Base-by-base conservation (phyloP, 768 basidiomycete species). In the Imleria badia region DNA sequence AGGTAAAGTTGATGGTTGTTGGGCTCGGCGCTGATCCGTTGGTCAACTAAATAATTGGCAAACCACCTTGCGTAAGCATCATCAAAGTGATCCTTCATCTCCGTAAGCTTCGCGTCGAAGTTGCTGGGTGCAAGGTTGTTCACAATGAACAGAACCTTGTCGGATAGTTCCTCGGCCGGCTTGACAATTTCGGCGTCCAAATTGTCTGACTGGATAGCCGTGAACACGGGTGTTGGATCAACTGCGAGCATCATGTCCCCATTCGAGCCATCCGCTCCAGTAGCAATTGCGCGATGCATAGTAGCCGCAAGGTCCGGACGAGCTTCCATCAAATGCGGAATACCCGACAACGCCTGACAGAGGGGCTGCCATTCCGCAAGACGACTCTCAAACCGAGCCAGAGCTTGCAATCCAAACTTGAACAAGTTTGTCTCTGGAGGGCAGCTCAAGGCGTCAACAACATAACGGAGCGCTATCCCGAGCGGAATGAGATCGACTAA, bases 1-100 rank as follows among this genome's bases (percentile, higher is more conserved):
- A 97, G 85, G 72, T 99, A 99, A 33, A 98, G 82, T 45, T 86
- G 82, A 61, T 98, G 97, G 66, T 98, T 97, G 78, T 99, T 99
- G 48, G 93, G 93, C 72, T 99, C 97, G 52, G 89, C 89, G 72
- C 89, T 90, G 70, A 98, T 86, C 35, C 97, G 90, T 66, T 98
- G 92, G 64, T 95, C 93, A 34, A 99, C 94, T 45, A 99, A 81
- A 71, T 98, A 99, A 68, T 97, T 89, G 42, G 97, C 96, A 65
- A 99, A 97, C 97, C 97, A 99, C 43, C 89, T 81, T 9, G 92
- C 85, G 67, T 94, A 85, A 38, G 82, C 77, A 62, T 94, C 89
- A 43, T 89, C 81, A 72, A 96, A 96, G 52, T 90, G 78, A 31
- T 84, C 84, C 51, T 78, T 80, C 87, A 99, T 94, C 64, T 98